A percentile compares a stretch with the other conserved stretches of the same genome.
phyloP scores from a whole-genome alignment of 257 asterid species.

The Primulina tabacum region DNA sequence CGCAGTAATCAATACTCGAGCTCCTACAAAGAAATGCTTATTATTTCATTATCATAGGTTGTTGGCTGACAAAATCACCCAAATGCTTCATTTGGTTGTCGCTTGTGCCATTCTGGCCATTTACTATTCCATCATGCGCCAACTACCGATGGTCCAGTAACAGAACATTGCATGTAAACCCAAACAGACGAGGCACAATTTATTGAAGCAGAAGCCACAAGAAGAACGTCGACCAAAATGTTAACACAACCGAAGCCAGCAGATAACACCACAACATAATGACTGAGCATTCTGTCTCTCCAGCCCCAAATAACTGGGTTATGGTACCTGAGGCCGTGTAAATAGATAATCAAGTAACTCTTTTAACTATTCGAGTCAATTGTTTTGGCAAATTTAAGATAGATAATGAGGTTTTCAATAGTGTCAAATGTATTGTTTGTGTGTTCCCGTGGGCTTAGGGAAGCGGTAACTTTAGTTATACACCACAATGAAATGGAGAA shows the following conservation, averaged over 20 bases:
- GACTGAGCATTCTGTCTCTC: constrained; percentile 37
- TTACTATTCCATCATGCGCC: neutral
- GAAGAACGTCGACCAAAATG: constrained; percentile 31
- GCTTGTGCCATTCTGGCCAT: neutral
- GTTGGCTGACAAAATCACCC: neutral
- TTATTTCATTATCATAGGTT: neutral
- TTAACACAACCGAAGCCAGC: constrained; percentile 30
- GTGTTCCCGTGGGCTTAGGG: neutral
- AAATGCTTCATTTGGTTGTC: neutral
- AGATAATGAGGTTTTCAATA: neutral
- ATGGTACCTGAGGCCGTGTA: constrained; percentile 21
- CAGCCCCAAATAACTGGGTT: constrained; percentile 31
- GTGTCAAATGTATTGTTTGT: neutral
- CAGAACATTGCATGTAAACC: neutral
- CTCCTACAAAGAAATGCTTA: neutral
- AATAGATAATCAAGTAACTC: neutral
- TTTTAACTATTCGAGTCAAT: neutral
- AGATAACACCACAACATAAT: constrained; percentile 34
- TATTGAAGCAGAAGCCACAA: constrained; percentile 18
- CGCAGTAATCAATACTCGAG: neutral
- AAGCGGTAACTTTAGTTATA: neutral
- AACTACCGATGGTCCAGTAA: neutral
- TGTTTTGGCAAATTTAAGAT: neutral
- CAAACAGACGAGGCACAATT: neutral
- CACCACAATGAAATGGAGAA: neutral